These are phyloP conservation scores for Colletotrichum sidae DNA, from an alignment of 2,329 filamentous ascomycete species.

Conservation along the genomic window DNA sequence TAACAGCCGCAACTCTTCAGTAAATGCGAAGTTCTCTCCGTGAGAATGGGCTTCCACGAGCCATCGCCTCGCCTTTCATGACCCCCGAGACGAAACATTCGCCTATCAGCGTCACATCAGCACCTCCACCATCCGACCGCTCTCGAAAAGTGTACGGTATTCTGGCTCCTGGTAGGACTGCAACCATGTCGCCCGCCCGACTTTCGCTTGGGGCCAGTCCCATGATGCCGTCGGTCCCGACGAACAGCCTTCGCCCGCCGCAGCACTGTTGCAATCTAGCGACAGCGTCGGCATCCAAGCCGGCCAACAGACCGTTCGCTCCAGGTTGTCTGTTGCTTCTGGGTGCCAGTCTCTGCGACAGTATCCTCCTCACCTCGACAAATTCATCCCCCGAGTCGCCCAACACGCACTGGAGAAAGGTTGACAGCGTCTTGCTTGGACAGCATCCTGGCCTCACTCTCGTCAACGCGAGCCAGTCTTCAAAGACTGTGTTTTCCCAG, in stretches of 20 bases:
- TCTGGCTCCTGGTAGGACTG: conserved; percentile 1
- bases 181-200: conserved; percentile 1
- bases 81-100: conserved; percentile 10
- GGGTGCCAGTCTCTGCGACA: neutral
- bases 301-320: neutral
- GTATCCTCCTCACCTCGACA: neutral
- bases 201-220: conserved; percentile 8
- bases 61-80: conserved; percentile 8
- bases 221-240: neutral
- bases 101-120: neutral
- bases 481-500: conserved; percentile 7
- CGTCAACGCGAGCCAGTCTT: neutral
- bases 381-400: conserved; percentile 3
- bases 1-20: neutral
- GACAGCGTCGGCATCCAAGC: neutral
- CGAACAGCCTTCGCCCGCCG: conserved; percentile 9
- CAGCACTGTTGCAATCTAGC: conserved; percentile 10
- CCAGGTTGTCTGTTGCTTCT: neutral
- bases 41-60: neutral
- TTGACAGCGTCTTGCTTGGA: neutral
- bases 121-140: neutral
- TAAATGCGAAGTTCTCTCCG: neutral
- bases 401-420: neutral
- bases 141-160: conserved; percentile 18
- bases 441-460: neutral